Base-by-base conservation (phyloP, 1,284 basidiomycete genomes). In the Kwoniella shivajii region DNA sequence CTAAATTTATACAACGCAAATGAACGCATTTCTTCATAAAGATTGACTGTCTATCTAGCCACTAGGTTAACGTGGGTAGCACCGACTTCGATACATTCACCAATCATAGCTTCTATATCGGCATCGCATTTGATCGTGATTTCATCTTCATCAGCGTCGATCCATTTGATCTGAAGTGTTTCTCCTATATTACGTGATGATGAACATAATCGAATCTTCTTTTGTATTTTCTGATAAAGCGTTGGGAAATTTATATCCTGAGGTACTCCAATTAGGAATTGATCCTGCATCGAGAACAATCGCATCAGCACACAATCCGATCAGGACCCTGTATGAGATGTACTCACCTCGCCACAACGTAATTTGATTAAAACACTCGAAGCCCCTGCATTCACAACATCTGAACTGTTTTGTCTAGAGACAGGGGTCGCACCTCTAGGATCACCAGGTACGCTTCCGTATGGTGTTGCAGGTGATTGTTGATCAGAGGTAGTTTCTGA, bases 261-360 rank as follows among this genome's bases (percentile, higher is more conserved):
- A 34, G 90, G 83, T 11, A 95, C 89, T 73, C 92, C 90, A 59
- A 98, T 90, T 60, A 93, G 88, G 73, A 94, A 96, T 50, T 92
- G 87, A 72, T 96, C 93, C 66, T 92, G 87, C 67, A 87, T 30
- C 4, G 20, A n/a, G 3, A n/a, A 51, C 18, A 31, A 50, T 29
- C n/a, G 16, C 7, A 50, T 33, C n/a, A 39, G 24, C 29, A 26
- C 30, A 30, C 27, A 16, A 16, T n/a, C 27, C 22, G 16, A 29
- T n/a, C 24, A 16, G 24, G 6, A 13, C 10, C 3, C 18, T 37
- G 20, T 53, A 22, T 31, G 34, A 2, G 29, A 16, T 34, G 26
- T 18, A 56, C 71, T 71, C 43, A 73, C 68, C 49, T 73, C 67
- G 39, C 71, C 72, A 44, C 67, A 74, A 39, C 67, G 66, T 9